phyloP scores from a whole-genome alignment of 208 protist genomes.

The Leishmania guyanensis region DNA sequence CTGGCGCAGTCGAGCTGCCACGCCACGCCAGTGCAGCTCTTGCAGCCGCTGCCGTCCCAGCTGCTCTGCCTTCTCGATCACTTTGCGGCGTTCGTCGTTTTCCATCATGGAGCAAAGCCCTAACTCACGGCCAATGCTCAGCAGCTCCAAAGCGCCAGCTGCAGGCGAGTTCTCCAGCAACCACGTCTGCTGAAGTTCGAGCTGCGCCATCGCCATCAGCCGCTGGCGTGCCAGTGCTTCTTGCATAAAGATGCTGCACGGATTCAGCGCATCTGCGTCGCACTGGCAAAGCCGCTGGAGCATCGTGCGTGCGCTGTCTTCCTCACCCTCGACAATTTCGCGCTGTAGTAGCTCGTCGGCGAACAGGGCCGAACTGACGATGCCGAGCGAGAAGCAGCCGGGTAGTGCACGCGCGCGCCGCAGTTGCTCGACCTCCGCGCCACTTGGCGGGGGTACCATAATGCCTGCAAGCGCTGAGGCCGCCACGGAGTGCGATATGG shows the following conservation, averaged over 20 bases:
- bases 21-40: constrained; percentile 21
- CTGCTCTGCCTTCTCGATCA: constrained; percentile 22
- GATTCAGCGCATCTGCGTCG: constrained; percentile 18
- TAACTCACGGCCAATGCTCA: constrained; percentile 22
- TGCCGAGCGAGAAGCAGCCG: neutral
- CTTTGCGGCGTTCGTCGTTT: constrained; percentile 13
- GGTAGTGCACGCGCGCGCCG: constrained; percentile 19
- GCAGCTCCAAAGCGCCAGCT: constrained; percentile 3
- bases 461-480: neutral
- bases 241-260: constrained; percentile 5
- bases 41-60: constrained; percentile 18
- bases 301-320: constrained; percentile 21
- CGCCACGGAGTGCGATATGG: neutral
- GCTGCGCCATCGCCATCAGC: neutral
- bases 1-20: constrained; percentile 31
- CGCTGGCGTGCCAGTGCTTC: constrained; percentile 27
- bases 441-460: constrained; percentile 5
- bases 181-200: constrained; percentile 10
- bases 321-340: constrained; percentile 26
- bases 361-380: constrained; percentile 22
- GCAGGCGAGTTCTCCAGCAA: constrained; percentile 7
- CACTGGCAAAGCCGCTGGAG: constrained; percentile 22
- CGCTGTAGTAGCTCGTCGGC: constrained; percentile 26
- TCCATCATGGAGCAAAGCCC: constrained; percentile 25
- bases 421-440: constrained; percentile 16